Percentiles rank a stretch among this genome's conserved stretches.
Conservation (phyloP, 345 rosid species). For the Microcos paniculata region DNA sequence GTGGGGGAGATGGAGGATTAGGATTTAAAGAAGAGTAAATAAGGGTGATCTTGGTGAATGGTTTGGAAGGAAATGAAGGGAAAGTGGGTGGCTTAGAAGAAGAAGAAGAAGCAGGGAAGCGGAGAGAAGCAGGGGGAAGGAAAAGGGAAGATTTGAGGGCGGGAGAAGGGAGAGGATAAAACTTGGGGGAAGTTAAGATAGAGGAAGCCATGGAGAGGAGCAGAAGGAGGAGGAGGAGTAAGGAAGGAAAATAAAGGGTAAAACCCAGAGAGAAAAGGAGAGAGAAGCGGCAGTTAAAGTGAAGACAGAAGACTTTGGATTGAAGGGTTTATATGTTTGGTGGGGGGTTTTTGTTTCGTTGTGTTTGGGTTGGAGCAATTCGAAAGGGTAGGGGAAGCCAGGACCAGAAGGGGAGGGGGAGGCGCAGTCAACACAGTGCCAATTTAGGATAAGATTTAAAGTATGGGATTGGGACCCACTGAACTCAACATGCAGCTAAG, state of each 20-base stretch:
- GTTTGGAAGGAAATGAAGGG: constrained; percentile 20
- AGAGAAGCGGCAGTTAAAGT: too few species aligned
- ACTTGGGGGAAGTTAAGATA: not conserved
- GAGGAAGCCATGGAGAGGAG: constrained; percentile 13
- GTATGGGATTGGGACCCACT: too few species aligned
- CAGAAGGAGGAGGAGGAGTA: not conserved
- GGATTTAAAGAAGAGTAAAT: constrained; percentile 22
- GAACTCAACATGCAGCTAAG: too few species aligned
- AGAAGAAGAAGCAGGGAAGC: constrained; percentile 13
- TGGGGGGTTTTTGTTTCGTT: too few species aligned
- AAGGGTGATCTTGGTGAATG: constrained; percentile 22
- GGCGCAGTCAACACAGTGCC: too few species aligned
- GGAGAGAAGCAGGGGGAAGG: constrained; percentile 17
- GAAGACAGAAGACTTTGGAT: too few species aligned
- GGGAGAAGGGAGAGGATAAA: not conserved
- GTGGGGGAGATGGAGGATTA: constrained; percentile 23
- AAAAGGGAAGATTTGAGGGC: constrained; percentile 12
- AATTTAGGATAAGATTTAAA: too few species aligned
- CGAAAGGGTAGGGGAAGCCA: too few species aligned
- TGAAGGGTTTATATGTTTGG: too few species aligned
- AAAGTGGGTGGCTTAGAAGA: constrained; percentile 3
- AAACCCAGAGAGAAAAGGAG: too few species aligned
- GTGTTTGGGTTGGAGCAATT: too few species aligned
- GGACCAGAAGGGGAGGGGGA: too few species aligned
- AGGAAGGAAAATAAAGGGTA: not conserved